A percentile compares a stretch with the other conserved stretches of the same genome.
These are phyloP conservation scores for Ochromonadaceae sp. DNA, from an alignment of 352 stramenopile species.

Conservation along the genomic window DNA sequence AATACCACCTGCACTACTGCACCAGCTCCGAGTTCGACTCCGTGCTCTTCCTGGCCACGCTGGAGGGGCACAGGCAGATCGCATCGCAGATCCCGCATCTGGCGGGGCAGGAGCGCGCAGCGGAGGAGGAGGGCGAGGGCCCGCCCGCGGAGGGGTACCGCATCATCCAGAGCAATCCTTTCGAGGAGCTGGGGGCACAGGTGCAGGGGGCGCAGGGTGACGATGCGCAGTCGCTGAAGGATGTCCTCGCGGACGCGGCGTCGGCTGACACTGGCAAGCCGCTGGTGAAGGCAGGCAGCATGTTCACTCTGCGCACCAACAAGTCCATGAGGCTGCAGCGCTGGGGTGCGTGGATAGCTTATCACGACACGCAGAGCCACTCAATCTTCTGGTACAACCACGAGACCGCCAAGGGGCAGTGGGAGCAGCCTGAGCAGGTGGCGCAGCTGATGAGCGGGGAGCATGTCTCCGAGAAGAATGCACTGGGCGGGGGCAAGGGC, in stretches of 20 bases:
- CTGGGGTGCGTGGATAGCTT: conserved; percentile 29
- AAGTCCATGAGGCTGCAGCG: conserved; percentile 25
- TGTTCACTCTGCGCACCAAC: conserved; percentile 1
- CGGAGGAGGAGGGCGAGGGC: not conserved
- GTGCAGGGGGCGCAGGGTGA: not conserved
- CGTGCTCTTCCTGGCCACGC: conserved; percentile 28
- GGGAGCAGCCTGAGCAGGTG: conserved; percentile 21
- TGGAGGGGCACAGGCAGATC: conserved; percentile 22
- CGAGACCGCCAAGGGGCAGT: conserved; percentile 20
- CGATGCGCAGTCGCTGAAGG: not conserved
- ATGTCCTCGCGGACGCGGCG: not conserved
- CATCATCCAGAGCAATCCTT: too few relatives aligned
- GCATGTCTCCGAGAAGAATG: too few relatives aligned
- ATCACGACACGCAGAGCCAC: conserved; percentile 24
- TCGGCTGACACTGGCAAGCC: not conserved
- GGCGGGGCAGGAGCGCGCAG: too few relatives aligned
- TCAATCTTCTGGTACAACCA: conserved; percentile 30
- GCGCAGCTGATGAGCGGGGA: conserved; percentile 9
- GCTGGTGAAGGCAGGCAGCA: not conserved
- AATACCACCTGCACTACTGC: conserved; percentile 31
- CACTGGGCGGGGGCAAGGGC: too few relatives aligned
- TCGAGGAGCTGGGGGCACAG: not conserved
- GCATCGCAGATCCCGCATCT: not conserved
- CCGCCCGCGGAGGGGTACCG: too few relatives aligned
- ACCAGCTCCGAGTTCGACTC: conserved; percentile 30